Conservation (phyloP, 768 basidiomycete genomes). For the Mycena kentingensis region DNA sequence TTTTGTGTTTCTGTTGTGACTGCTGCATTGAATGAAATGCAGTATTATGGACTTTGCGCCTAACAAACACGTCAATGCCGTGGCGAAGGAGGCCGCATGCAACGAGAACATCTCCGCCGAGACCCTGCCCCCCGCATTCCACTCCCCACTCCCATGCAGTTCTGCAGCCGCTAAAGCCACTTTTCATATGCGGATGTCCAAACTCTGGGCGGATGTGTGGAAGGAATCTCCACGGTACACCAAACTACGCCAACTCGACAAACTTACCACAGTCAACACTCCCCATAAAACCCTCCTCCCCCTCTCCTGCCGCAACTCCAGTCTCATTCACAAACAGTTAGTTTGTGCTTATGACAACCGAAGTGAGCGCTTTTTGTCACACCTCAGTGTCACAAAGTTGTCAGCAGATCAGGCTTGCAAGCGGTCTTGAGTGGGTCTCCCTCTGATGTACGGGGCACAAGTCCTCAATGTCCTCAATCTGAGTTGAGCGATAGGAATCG, state of each 20-base stretch:
- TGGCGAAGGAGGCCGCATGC: background rate
- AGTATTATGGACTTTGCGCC: background rate
- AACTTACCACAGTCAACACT: background rate
- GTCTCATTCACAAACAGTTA: constrained; percentile 26
- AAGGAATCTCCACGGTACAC: background rate
- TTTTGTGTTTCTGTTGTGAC: no score
- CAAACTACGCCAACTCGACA: background rate
- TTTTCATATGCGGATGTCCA: background rate
- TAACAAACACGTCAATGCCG: background rate
- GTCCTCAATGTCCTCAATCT: no score
- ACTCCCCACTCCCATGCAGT: background rate
- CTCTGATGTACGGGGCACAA: no score
- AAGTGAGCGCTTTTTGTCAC: constrained; percentile 31
- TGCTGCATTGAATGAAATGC: no score
- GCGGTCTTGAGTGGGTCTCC: no score
- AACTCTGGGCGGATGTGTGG: background rate
- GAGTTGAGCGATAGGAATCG: no score
- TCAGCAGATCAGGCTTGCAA: no score
- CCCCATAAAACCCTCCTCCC: background rate
- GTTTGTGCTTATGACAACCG: constrained; percentile 33
- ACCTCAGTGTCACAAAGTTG: no score
- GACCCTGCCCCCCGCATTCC: background rate
- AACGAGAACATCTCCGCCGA: background rate
- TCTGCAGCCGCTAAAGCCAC: background rate
- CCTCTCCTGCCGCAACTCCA: constrained; percentile 18